Conservation (phyloP, 768 basidiomycete genomes). For the Postia placenta region DNA sequence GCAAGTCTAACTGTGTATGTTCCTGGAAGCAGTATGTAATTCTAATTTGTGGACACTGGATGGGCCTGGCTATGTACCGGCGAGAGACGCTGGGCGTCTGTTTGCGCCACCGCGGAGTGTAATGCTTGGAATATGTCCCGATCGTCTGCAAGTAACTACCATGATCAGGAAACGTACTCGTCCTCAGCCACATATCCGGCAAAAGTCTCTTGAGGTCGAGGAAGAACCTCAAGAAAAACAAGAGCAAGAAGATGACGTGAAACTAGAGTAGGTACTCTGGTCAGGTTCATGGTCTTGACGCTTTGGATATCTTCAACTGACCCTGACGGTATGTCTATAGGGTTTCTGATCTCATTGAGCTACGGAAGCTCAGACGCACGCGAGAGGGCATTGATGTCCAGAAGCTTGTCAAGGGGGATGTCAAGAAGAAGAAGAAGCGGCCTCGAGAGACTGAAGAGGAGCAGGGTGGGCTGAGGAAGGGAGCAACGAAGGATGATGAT, state of each 20-base stretch:
- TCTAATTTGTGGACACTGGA: too few relatives aligned
- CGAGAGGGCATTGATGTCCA: slow-evolving; percentile 81
- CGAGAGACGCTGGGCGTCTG: too few relatives aligned
- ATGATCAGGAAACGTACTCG: slow-evolving; percentile 76
- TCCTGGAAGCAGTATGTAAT: too few relatives aligned
- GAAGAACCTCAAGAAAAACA: slow-evolving; percentile 30
- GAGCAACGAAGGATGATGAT: slow-evolving; percentile 42
- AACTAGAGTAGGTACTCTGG: slow-evolving; percentile 18
- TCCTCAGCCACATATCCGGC: slow-evolving; percentile 53
- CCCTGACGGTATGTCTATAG: slow-evolving; percentile 30
- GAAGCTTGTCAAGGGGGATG: slow-evolving; percentile 82
- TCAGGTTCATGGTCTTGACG: neutral
- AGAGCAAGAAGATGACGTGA: slow-evolving; percentile 9
- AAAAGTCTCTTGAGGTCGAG: slow-evolving; percentile 35
- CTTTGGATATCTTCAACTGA: slow-evolving; percentile 3
- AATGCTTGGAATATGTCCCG: too few relatives aligned
- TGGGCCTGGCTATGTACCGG: too few relatives aligned
- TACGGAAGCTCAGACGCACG: slow-evolving; percentile 67
- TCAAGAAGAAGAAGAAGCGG: slow-evolving; percentile 61
- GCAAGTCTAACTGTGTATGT: too few relatives aligned
- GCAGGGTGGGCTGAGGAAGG: slow-evolving; percentile 52
- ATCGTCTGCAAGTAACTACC: neutral
- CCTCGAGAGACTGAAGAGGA: slow-evolving; percentile 35
- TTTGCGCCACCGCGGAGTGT: too few relatives aligned
- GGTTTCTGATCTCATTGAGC: slow-evolving; percentile 77